Conservation (phyloP, 768 basidiomycete genomes). For the Pilatotrama ljubarskyi region DNA sequence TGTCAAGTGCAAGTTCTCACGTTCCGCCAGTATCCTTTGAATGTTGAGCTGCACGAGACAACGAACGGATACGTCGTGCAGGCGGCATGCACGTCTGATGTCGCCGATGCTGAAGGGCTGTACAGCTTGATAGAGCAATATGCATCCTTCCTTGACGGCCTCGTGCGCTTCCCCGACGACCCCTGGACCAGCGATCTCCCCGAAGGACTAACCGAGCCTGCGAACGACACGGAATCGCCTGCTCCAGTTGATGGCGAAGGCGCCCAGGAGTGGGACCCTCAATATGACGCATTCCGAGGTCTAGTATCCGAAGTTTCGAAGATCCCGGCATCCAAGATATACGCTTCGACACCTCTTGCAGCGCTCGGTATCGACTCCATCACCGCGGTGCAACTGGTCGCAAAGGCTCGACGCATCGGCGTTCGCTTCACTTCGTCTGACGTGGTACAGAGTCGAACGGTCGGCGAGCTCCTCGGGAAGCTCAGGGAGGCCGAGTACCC, state of each 20-base stretch:
- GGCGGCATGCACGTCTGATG: conserved; percentile 36
- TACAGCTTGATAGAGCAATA: conserved; percentile 17
- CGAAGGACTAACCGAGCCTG: neutral
- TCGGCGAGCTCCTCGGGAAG: conserved; percentile 32
- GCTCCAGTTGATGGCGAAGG: neutral
- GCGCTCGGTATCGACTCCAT: conserved; percentile 52
- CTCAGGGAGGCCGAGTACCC: neutral
- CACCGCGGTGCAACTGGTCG: conserved; percentile 46
- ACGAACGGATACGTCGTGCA: conserved; percentile 35
- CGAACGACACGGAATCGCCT: neutral
- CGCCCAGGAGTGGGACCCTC: neutral
- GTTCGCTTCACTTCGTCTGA: conserved; percentile 38
- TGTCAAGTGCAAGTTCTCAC: neutral
- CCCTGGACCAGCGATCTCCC: conserved; percentile 1
- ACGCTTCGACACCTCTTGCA: conserved; percentile 37
- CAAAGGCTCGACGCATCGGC: conserved; percentile 41
- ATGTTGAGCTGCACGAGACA: conserved; percentile 41
- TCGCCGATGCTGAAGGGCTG: conserved; percentile 31
- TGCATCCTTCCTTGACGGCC: conserved; percentile 23
- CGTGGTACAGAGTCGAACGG: conserved; percentile 42
- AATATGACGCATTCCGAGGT: conserved; percentile 12
- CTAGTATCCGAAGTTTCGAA: conserved; percentile 27
- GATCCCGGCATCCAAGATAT: conserved; percentile 33
- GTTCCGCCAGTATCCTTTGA: conserved; percentile 43
- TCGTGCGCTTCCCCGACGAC: conserved; percentile 25